Base-by-base conservation (phyloP, 176 grass and related monocot genomes). In the Aegilops speltoides region DNA sequence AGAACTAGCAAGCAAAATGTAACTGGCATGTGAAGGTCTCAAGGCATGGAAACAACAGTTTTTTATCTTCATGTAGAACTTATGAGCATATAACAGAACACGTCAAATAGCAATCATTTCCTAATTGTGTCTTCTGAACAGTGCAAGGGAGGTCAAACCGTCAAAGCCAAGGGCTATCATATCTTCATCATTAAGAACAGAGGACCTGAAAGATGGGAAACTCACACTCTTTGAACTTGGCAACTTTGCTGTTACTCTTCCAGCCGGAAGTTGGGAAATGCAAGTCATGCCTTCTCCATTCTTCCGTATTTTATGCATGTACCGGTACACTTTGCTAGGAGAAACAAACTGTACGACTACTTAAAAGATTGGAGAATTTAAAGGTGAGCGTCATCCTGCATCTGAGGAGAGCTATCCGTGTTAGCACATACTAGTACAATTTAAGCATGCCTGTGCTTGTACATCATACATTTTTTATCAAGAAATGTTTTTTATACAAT, bases 251-350 rank as follows among this genome's bases (percentile, higher is more conserved):
- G 81, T 90, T 83, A 87, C 87, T 79, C 72, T 81, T 40, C 62
- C 82, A 82, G 40, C 83, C 63, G 86, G 92, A 91, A 91, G 92
- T 93, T 93, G 78, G 86, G 85, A 88, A 93, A 91, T 86, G 79
- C 86, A 88, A 86, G 66, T 93, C 92, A 93, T 93, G 92, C 89
- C 59, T 93, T 85, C 67, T 66, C 54, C 86, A 38, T 91, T 80
- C 59, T 28, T 86, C 92, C 86, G 57, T 79, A 91, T 87, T 88
- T 88, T 85, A 65, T 73, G 87, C 22, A 64, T 36, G 33, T 67
- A 81, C 64, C 23, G 32, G 82, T 66, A 33, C 28, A 75, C 59
- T 85, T 63, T 41, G 68, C 87, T 45, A 9, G 73, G 59, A 85
- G 68, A 65, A 85, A 80, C 59, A 75, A 22, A 85, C 31, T 75